Percentiles rank a stretch among this genome's conserved stretches.
Conservation (phyloP, 139 green algal genomes). For the Gonium pectorale region DNA sequence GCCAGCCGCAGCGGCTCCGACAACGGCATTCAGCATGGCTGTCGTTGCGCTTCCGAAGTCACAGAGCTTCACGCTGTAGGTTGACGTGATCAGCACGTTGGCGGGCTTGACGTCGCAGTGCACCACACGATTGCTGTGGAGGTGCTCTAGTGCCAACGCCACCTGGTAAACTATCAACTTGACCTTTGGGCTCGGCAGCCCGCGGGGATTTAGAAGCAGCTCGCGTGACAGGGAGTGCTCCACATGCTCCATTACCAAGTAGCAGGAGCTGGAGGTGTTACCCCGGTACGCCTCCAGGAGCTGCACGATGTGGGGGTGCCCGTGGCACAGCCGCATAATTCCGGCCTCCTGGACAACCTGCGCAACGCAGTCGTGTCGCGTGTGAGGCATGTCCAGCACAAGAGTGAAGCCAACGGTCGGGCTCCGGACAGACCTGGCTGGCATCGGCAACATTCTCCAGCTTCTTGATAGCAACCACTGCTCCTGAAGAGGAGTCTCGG, state of each 20-base stretch:
- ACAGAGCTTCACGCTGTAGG: constrained; percentile 23
- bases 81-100: constrained; percentile 11
- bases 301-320: constrained; percentile 1
- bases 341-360: constrained; percentile 14
- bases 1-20: neutral
- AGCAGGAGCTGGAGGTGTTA: neutral
- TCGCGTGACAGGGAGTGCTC: constrained; percentile 16
- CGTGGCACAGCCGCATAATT: constrained; percentile 12
- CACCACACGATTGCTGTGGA: neutral
- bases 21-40: neutral
- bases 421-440: too few species aligned
- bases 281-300: constrained; percentile 33
- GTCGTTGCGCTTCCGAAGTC: constrained; percentile 14
- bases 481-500: neutral
- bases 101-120: constrained; percentile 30
- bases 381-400: too few species aligned
- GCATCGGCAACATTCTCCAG: too few species aligned
- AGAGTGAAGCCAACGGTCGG: too few species aligned
- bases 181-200: neutral
- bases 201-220: constrained; percentile 17
- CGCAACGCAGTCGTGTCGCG: too few species aligned
- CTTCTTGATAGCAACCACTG: constrained; percentile 18
- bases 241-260: constrained; percentile 14
- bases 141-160: neutral
- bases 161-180: constrained; percentile 21